Conservation (phyloP, 2,329 filamentous ascomycete genomes). For the Penicillium olsonii region DNA sequence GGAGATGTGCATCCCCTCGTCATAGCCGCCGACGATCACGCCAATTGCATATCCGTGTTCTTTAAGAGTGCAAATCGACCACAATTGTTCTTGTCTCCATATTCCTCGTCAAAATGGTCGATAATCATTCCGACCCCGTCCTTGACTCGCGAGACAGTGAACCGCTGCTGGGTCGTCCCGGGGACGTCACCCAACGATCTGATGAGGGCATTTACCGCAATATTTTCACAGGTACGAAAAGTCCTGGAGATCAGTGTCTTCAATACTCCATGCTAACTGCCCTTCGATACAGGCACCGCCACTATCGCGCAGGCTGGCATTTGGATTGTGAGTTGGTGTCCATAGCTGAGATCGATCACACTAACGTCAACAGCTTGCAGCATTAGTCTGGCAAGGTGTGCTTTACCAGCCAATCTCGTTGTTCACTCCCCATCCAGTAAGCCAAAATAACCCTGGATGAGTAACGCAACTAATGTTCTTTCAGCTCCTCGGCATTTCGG, state of each 20-base stretch:
- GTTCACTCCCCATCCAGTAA: conserved; percentile 85
- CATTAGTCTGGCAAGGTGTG: conserved; percentile 76
- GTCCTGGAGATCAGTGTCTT: background rate
- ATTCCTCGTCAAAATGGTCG: conserved; percentile 58
- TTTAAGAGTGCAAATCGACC: too few relatives aligned
- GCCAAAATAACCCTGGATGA: conserved; percentile 32
- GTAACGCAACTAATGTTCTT: conserved; percentile 28
- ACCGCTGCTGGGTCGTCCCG: conserved; percentile 69
- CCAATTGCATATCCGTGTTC: background rate
- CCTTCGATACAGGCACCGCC: conserved; percentile 66
- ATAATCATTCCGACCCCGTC: conserved; percentile 58
- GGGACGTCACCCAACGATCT: conserved; percentile 71
- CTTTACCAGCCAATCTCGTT: conserved; percentile 71
- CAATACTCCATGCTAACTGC: background rate
- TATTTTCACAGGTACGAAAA: conserved; percentile 66
- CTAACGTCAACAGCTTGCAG: conserved; percentile 56
- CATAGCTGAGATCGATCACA: background rate
- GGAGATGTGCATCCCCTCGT: background rate
- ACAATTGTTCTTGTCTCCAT: background rate
- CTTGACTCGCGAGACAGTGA: conserved; percentile 58
- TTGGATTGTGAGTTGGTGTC: conserved; percentile 58
- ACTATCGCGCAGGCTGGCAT: conserved; percentile 77
- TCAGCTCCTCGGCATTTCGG: conserved; percentile 55
- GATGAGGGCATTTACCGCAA: conserved; percentile 68
- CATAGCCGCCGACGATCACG: conserved; percentile 8